Percentiles rank a stretch among this genome's conserved stretches.
phyloP scores from a whole-genome alignment of 108 stramenopile genomes.

The Parietichytrium sp. region DNA sequence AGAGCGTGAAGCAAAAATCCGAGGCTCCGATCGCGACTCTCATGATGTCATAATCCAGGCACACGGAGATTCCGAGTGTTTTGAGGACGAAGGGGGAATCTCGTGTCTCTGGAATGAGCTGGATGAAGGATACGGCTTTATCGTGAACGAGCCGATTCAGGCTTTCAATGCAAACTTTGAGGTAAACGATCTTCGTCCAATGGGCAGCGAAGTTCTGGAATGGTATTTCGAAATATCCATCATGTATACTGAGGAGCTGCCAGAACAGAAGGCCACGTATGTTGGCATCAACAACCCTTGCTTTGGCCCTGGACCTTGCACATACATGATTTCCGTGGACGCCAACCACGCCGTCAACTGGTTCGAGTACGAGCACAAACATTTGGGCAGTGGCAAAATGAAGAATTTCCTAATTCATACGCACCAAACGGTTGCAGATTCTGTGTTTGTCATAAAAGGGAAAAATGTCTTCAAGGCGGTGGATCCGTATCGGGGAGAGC shows the following conservation, averaged over 20 bases:
- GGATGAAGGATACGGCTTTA: neutral
- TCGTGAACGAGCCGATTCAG: neutral
- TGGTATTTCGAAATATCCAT: neutral
- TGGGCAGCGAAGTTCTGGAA: too few relatives aligned
- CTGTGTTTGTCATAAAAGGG: neutral
- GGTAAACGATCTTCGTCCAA: neutral
- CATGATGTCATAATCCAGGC: neutral
- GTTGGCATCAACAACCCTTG: neutral
- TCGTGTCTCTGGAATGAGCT: conserved; percentile 5
- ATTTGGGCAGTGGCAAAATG: neutral
- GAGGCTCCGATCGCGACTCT: too few relatives aligned
- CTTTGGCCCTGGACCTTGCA: neutral
- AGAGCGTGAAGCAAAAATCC: neutral
- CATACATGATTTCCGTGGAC: neutral
- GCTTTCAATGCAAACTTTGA: neutral
- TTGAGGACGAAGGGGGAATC: neutral
- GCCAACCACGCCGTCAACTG: neutral
- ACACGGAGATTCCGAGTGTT: conserved; percentile 2
- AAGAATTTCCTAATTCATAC: neutral
- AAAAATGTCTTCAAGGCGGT: neutral
- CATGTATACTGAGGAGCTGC: neutral
- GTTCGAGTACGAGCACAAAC: neutral
- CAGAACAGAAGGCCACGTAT: neutral
- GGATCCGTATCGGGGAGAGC: neutral
- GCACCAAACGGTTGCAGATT: conserved; percentile 33